Evolutionary conservation across 768 basidiomycete species (phyloP), one percentile per base, ranked within the genome.

Genomic region (Termitomyces sp.): DNA sequence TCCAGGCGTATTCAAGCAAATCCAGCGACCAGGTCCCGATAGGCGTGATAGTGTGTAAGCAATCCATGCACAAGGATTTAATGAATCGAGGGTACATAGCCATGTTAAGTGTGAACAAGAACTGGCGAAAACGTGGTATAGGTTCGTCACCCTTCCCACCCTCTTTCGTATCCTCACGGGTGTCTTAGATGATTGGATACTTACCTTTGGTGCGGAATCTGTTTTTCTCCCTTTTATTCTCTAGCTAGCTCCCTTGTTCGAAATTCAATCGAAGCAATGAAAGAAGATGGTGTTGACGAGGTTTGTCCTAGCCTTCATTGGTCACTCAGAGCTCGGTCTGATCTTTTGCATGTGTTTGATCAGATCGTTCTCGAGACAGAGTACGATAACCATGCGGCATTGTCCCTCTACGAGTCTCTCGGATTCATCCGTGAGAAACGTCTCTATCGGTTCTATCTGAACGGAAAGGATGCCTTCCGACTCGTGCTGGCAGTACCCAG

Each of bases 371-470:
- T 98, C 56, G 97, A 98, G 74, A 98, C 97, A 4, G 97, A 99
- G 72, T 89, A 80, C 67, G 96, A 98, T 73, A 98, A 98, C 70
- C 72, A 76, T 44, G 84, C 93, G 7, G 94, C 95, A 0, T 80
- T 98, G 16, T 84, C 89, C 3, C 76, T 99, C 12, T 98, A 98
- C 72, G 89, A 89, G 58, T 86, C 88, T 7, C 80, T 98, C 43
- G 97, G 97, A 0, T 99, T 99, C 72, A 89, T 98, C 25, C 85
- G 92, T 41, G 95, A 98, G 76, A 98, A 98, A 68, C 85, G 95
- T 4, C 78, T 99, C 17, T 86, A 88, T 68, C 83, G 97, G 1
- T 99, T 98, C 73, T 98, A 99, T 66, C 82, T 98, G 62, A 99
- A 97, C 67, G 93, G 92, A 45, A 98, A 98, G 72, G 94, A 98